Base-by-base conservation (phyloP, 2,329 filamentous ascomycete species). In the Colletotrichum sp. region DNA sequence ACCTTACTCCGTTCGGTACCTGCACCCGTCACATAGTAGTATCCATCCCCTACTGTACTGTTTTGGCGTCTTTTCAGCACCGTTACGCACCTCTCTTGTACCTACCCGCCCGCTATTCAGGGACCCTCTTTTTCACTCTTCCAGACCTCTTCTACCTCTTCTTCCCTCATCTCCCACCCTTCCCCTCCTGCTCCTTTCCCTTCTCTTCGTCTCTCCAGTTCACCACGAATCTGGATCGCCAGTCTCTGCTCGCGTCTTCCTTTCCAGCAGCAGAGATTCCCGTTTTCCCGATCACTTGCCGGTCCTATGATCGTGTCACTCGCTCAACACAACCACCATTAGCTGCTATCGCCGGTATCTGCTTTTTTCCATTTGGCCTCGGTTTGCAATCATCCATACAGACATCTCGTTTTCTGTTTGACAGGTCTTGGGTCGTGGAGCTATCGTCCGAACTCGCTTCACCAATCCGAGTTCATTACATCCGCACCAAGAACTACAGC, bases 291-390 rank as follows among this genome's bases (percentile, higher is more conserved):
- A 76, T 76, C 76, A 76, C 72, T 65, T 76, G 68, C 72, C 76
- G 76, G 69, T 76, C 76, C 63, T 64, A 77, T 77, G 76, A 77
- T 77, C 73, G 76, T 71, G 76, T 73, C 76, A 71, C 76, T 77
- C 76, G 76, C 76, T 77, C 69, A 74, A 16, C 66, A 68, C 57
- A 66, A 67, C 52, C 34, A 44, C 63, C 32, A 62, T 16, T 76
- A 76, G 74, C 52, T 55, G 57, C 74, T 24, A 74, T 74, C 49
- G 13, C 62, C 36, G 69, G 70, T 65, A 65, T 34, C 64, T 32
- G 59, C 64, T 49, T 57, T 36, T 67, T 73, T 73, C 18, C 30
- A 15, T 55, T 57, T 24, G 39, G n/a, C 71, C 44, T 66, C n/a
- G 26, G 39, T 63, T 49, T 66, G 64, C 34, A 52, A 52, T 52